Base-by-base conservation (phyloP, 495 filamentous ascomycete species). In the Aspergillus conjunctus region DNA sequence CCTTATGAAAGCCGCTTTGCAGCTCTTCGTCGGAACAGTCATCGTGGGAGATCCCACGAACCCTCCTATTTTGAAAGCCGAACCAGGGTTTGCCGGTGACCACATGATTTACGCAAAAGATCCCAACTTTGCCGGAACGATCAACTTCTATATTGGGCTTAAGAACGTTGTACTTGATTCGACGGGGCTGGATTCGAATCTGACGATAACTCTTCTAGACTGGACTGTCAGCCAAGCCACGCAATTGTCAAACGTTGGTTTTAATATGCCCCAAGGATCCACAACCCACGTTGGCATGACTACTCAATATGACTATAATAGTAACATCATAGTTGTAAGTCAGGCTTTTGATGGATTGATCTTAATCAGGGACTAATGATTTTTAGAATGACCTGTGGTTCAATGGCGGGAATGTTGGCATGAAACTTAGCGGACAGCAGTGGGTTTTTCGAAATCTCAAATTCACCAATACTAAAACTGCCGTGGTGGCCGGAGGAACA, bases 201-300 rank as follows among this genome's bases (percentile, higher is more conserved):
- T 62, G 44, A 51, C 60, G 1, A 62, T 82, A 11, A 66, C 67
- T 12, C 65, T 78, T 5, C 66, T 81, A 1, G 74, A 77, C 59
- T 92, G 89, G 89, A 86, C 87, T 0, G 87, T 87, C 21, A 85
- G 86, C 14, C 73, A 91, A 66, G 86, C 86, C 8, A 87, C 86
- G n/a, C 87, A 86, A 60, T 71, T 91, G 51, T 86, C 89, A 58
- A 92, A 93, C 67, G 73, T 90, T 37, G 79, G 79, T 31, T 90
- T 93, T 71, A 80, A 83, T 59, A 90, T 93, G 88, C 71, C 71
- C 1, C 77, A 73, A 8, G 71, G 71, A 21, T 71, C 77, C 0
- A 77, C 75, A 32, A 80, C 78, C 5, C 85, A 90, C 56, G 77
- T 84, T 39, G 90, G 89, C 22, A 63, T 93, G 57, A 89, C 87